Base-by-base conservation (phyloP, 768 basidiomycete genomes). In the Boletus sp. region DNA sequence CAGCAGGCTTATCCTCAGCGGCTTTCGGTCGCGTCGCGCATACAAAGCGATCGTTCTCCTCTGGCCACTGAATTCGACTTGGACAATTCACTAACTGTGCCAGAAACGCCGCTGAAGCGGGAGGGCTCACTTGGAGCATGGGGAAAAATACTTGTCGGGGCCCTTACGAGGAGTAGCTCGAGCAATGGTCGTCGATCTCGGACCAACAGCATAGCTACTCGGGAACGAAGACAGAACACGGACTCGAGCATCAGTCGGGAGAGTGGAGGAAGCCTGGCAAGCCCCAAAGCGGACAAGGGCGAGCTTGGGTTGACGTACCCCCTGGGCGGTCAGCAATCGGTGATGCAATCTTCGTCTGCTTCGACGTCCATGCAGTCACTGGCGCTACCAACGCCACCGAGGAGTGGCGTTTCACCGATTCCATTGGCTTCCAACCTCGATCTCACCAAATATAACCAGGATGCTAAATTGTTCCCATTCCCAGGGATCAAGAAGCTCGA, bases 391-490 rank as follows among this genome's bases (percentile, higher is more conserved):
- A 75, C 77, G 6, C 76, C 79, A 51, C 74, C 78, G 47, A 80
- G 83, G 53, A 76, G 79, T 42, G 82, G 80, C 35, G 79, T 81
- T 11, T 93, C 90, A 8, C 88, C 90, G n/a, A 82, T 93, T 35
- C 92, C 92, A 38, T 80, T 84, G 17, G 80, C 84, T 11, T 85
- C 88, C 27, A 78, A 83, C 14, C 80, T 81, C 30, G 90, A 92
- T 71, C 71, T 85, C 67, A 76, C 78, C 29, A 90, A 79, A 71
- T 95, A 88, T 71, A 83, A 83, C 58, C 63, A 61, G 49, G 78
- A 81, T 53, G 69, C 81, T 32, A 98, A 98, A 68, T 76, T 97
- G 34, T 89, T 88, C 71, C 92, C 94, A 1, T 94, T 96, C 79
- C 92, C 91, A 25, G 92, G 91, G 35, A 86, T 93, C 70, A 80